Percentiles rank a stretch among this genome's conserved stretches.
Conservation (phyloP, 1,139 yeast species). For the Suhomyces coccinellae region DNA sequence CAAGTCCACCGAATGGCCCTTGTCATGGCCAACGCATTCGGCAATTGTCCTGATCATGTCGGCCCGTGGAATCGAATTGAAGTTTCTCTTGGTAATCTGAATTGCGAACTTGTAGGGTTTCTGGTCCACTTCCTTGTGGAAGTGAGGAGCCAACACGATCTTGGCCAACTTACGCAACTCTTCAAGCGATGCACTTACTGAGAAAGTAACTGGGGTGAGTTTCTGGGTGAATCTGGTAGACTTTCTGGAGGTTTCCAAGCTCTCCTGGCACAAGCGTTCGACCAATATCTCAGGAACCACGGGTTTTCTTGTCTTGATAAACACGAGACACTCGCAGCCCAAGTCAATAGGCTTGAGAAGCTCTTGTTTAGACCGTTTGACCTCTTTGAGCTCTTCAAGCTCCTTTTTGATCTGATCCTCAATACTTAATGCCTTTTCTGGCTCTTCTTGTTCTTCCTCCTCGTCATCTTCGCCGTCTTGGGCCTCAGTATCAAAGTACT, state of each 20-base stretch:
- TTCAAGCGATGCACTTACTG: slow-evolving; percentile 70
- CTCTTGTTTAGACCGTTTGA: slow-evolving; percentile 41
- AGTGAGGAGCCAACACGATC: slow-evolving; percentile 63
- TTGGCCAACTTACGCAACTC: slow-evolving; percentile 62
- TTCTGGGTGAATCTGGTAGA: slow-evolving; percentile 75
- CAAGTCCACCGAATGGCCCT: slow-evolving; percentile 77
- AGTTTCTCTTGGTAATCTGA: slow-evolving; percentile 76
- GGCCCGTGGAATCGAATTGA: slow-evolving; percentile 66
- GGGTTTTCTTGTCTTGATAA: slow-evolving; percentile 77
- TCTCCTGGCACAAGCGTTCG: slow-evolving; percentile 59
- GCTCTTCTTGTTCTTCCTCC: slow-evolving; percentile 28
- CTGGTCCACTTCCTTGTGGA: slow-evolving; percentile 53
- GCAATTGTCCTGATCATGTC: slow-evolving; percentile 75
- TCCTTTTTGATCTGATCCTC: slow-evolving; percentile 79
- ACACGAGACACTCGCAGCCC: slow-evolving; percentile 82
- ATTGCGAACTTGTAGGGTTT: slow-evolving; percentile 70
- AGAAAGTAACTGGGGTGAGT: slow-evolving; percentile 73
- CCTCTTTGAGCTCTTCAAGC: slow-evolving; percentile 54
- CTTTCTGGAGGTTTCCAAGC: slow-evolving; percentile 50
- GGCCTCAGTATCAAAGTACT: slow-evolving; percentile 46
- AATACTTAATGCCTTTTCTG: slow-evolving; percentile 28
- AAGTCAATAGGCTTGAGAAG: slow-evolving; percentile 64
- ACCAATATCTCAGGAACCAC: slow-evolving; percentile 76
- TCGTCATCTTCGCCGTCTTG: slow-evolving; percentile 32
- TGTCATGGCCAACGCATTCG: slow-evolving; percentile 64